A percentile compares a stretch with the other conserved stretches of the same genome.
Conservation (phyloP, 225 moss, liverwort and hornwort genomes). For the Ulota crispa region DNA sequence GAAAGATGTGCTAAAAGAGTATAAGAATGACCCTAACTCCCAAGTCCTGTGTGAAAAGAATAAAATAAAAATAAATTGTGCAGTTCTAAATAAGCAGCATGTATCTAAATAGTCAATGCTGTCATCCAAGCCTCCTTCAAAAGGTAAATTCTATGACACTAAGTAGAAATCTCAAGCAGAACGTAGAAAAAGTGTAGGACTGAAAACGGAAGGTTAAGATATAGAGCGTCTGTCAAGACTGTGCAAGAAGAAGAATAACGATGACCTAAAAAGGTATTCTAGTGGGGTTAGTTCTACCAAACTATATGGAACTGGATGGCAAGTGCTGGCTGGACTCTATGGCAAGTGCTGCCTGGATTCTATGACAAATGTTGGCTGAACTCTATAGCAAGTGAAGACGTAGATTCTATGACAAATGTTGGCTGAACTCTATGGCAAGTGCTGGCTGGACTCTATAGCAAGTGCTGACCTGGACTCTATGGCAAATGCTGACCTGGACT, state of each 20-base stretch:
- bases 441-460: too few species aligned
- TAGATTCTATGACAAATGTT: too few species aligned
- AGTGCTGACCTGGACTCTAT: too few species aligned
- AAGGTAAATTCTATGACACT: not conserved
- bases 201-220: conserved; percentile 72
- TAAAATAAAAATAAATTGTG: not conserved
- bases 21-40: too few species aligned
- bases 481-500: too few species aligned
- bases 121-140: not conserved
- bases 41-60: not conserved
- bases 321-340: too few species aligned
- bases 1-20: not conserved
- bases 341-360: too few species aligned
- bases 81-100: not conserved
- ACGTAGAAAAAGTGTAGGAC: conserved; percentile 79
- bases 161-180: not conserved
- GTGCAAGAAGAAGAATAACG: not conserved
- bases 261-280: not conserved
- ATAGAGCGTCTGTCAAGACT: conserved; percentile 27
- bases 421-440: too few species aligned
- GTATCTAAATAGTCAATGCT: not conserved
- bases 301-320: too few species aligned
- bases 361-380: too few species aligned
- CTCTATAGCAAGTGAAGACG: too few species aligned
- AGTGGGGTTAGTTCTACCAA: too few species aligned